Evolutionary conservation across 768 basidiomycete species (phyloP), one percentile per base, ranked within the genome.

Genomic region (Melanogaster broomeanus): DNA sequence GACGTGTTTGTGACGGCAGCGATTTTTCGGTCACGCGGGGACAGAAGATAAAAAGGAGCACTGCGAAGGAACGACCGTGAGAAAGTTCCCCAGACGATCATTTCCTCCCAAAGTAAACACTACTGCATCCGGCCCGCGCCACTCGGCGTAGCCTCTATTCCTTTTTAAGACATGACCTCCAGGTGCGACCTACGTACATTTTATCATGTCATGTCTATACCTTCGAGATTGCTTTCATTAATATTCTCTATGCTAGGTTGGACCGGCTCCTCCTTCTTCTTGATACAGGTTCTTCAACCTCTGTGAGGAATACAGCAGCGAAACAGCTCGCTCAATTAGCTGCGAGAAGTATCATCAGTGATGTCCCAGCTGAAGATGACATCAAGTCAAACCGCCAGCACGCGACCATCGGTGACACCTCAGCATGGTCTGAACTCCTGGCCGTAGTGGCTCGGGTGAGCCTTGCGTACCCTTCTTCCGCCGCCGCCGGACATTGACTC

Each of bases 221-320:
- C 31, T 30, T 16, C 37, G 0, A 21, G 22, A 21, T 21, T 5
- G 6, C 38, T 21, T 1, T 28, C 30, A 39, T 37, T n/a, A 18
- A 7, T 19, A 7, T 55, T 51, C 42, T 38, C 9, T 47, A 0
- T 47, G 48, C 6, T 62, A 96, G 95, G 77, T 85, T 98, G 77
- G 97, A 98, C 81, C 87, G 97, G 71, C 88, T 99, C 75, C 86
- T 99, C 68, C 81, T 92, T 62, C 81, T 99, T 40, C 83, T 99
- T 56, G 95, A 98, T 69, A 94, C 93, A 33, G 97, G 97, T 40
- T 95, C 96, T 12, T 93, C 93, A 3, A 72, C 81, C 37, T 88
- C 89, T 44, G 88, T 99, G 58, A 83, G 95, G 65, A 85, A 85
- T 56, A 97, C 97, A n/a, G 96, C 97, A 0, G 95, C 95, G 5